These are phyloP conservation scores for Schizophyllum commune DNA, from an alignment of 1,284 basidiomycete species.

Conservation along the genomic window DNA sequence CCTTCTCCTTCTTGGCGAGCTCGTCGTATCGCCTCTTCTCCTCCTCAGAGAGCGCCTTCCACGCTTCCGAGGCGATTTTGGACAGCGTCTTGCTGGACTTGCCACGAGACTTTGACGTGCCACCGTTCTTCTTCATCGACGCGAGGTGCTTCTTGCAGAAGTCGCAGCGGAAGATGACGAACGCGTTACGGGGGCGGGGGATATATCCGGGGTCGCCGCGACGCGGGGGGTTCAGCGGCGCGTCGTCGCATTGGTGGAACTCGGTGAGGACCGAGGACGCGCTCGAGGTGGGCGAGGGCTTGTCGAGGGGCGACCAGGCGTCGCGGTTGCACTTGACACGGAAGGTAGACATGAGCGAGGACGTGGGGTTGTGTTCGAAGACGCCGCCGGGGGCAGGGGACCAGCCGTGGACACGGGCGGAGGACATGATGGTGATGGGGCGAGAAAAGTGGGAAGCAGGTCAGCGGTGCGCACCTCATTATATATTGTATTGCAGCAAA, in stretches of 20 bases:
- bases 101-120: too few species aligned
- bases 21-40: background rate
- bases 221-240: slow-evolving; percentile 3
- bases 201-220: slow-evolving; percentile 29
- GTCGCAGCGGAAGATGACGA: slow-evolving; percentile 66
- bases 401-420: background rate
- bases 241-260: background rate
- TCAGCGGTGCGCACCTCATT: background rate
- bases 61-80: background rate
- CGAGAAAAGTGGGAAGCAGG: background rate
- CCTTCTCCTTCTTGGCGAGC: background rate
- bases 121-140: background rate
- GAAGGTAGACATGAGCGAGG: too few species aligned
- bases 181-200: slow-evolving; percentile 75
- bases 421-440: background rate
- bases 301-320: background rate
- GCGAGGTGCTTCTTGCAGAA: background rate
- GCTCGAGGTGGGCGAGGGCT: background rate
- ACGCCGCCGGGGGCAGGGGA: background rate
- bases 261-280: background rate
- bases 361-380: background rate
- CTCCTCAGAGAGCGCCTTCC: background rate
- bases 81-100: background rate
- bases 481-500: background rate
- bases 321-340: background rate